These are phyloP conservation scores for Mycothermus thermophilus DNA, from an alignment of 495 filamentous ascomycete genomes.

Conservation along the genomic window DNA sequence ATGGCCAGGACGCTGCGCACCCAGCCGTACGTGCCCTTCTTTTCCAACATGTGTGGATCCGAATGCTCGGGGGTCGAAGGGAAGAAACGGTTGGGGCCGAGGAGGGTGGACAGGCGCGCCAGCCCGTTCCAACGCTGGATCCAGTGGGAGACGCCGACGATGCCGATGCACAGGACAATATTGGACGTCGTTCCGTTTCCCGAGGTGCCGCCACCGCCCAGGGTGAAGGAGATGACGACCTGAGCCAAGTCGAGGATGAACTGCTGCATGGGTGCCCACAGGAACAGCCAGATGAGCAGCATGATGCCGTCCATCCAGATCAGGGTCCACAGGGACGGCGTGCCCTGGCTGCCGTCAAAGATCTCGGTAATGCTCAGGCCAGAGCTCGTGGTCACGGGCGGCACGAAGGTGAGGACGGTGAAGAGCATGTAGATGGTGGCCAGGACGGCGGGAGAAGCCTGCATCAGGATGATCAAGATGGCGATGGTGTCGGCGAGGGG, in stretches of 20 bases:
- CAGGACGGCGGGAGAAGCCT: conserved; percentile 83
- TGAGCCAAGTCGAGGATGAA: conserved; percentile 90
- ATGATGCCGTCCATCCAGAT: conserved; percentile 70
- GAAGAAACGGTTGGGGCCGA: conserved; percentile 30
- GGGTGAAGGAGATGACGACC: conserved; percentile 83
- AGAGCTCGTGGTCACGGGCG: conserved; percentile 48
- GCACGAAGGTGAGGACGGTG: conserved; percentile 84
- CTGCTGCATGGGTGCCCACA: conserved; percentile 78
- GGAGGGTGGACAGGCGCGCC: conserved; percentile 24
- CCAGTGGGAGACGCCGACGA: conserved; percentile 62
- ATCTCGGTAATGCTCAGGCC: conserved; percentile 38
- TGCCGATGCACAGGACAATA: conserved; percentile 62
- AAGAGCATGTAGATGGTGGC: conserved; percentile 88
- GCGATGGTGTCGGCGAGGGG: conserved; percentile 93
- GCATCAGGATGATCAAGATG: conserved; percentile 92
- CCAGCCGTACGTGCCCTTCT: conserved; percentile 38
- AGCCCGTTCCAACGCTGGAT: conserved; percentile 36
- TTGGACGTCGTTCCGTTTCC: conserved; percentile 58
- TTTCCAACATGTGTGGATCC: conserved; percentile 28
- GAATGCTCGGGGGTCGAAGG: conserved; percentile 21
- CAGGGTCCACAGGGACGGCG: conserved; percentile 67
- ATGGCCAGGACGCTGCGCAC: conserved; percentile 55
- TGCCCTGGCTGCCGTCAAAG: conserved; percentile 39
- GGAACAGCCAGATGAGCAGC: conserved; percentile 72
- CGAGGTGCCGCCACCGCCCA: conserved; percentile 76